Conservation (phyloP, 306 rosid genomes). For the Castanopsis chinensis region DNA sequence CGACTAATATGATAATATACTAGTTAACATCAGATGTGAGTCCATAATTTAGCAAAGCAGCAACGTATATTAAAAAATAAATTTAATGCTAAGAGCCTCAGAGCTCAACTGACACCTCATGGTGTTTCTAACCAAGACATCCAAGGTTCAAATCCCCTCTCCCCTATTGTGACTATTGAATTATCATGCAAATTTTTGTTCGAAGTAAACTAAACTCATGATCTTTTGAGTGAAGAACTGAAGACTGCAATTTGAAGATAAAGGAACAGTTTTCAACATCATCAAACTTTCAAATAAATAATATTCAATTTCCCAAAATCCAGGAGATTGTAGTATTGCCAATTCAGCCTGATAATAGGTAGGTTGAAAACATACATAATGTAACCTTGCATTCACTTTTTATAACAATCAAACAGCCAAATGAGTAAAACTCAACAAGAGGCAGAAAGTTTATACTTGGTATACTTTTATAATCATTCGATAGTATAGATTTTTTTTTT, state of each 20-base stretch:
- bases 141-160: too few species aligned
- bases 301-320: neutral
- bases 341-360: too few species aligned
- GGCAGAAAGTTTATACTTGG: too few species aligned
- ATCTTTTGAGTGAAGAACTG: too few species aligned
- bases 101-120: neutral
- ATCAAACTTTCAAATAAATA: neutral
- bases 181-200: neutral
- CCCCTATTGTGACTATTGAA: too few species aligned
- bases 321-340: neutral
- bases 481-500: too few species aligned
- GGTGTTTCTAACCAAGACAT: neutral
- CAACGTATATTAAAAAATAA: neutral
- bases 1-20: neutral
- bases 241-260: too few species aligned
- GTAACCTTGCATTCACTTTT: too few species aligned
- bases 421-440: too few species aligned
- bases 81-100: neutral
- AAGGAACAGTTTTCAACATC: neutral
- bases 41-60: neutral
- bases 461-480: too few species aligned
- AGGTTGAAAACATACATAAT: too few species aligned
- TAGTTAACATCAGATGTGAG: neutral
- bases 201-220: neutral
- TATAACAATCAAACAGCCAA: too few species aligned